These are phyloP conservation scores for Glycine soja DNA, from an alignment of 306 rosid genomes.

Conservation along the genomic window DNA sequence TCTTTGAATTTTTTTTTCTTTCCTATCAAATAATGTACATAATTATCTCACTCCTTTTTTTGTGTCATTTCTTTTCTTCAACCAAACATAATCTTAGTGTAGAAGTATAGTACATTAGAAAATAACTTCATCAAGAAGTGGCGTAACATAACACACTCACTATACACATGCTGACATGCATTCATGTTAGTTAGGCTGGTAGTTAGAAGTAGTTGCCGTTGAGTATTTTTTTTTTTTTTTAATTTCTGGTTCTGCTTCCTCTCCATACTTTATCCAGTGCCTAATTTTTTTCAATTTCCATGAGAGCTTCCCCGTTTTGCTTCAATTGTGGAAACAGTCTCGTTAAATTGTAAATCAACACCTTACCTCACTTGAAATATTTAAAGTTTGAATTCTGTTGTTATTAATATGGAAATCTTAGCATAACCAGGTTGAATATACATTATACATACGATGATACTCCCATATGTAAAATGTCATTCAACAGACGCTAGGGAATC, in stretches of 20 bases:
- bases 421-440: background rate
- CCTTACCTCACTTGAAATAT: background rate
- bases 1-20: no score
- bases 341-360: background rate
- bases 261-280: background rate
- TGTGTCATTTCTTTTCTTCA: no score
- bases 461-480: background rate
- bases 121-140: no score
- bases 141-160: no score
- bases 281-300: background rate
- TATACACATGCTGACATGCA: no score
- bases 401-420: background rate
- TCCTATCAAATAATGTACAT: no score
- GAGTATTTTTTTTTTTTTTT: no score
- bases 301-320: background rate
- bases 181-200: background rate
- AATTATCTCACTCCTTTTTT: no score
- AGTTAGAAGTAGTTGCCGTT: background rate
- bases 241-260: background rate
- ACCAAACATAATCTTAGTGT: no score
- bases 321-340: background rate
- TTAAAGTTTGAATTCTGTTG: background rate
- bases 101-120: no score
- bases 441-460: background rate
- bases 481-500: background rate